Conservation (phyloP, 768 basidiomycete species). For the Auricularia cornea region DNA sequence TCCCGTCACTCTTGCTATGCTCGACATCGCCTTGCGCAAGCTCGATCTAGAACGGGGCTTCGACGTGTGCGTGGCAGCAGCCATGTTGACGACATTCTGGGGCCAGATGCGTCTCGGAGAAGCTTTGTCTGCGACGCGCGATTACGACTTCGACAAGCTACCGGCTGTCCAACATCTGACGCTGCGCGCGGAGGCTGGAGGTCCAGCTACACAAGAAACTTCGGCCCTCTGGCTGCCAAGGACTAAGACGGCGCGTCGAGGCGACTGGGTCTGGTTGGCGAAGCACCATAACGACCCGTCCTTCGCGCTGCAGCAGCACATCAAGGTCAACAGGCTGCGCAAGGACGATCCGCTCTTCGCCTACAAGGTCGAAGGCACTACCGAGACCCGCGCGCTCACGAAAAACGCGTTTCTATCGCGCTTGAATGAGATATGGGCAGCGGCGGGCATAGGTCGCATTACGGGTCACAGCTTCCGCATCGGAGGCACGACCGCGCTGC, state of each 20-base stretch:
- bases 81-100: constrained; percentile 25
- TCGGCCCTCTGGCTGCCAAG: background rate
- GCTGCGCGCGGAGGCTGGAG: background rate
- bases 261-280: background rate
- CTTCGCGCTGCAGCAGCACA: constrained; percentile 25
- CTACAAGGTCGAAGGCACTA: constrained; percentile 26
- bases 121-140: constrained; percentile 5
- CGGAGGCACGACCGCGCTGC: constrained; percentile 30
- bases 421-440: constrained; percentile 24
- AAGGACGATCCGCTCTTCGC: constrained; percentile 27
- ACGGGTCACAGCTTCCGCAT: constrained; percentile 39
- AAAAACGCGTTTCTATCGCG: constrained; percentile 16
- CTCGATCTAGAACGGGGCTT: constrained; percentile 25
- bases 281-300: constrained; percentile 7
- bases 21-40: constrained; percentile 12
- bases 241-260: background rate
- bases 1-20: constrained; percentile 27
- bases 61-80: constrained; percentile 34
- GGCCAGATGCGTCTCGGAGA: constrained; percentile 33
- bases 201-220: background rate
- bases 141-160: background rate
- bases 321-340: constrained; percentile 18
- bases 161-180: background rate
- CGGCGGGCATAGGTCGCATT: constrained; percentile 21
- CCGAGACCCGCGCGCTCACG: constrained; percentile 22